These are phyloP conservation scores for Gastrolobium bilobum DNA, from an alignment of 306 rosid genomes.

Conservation along the genomic window DNA sequence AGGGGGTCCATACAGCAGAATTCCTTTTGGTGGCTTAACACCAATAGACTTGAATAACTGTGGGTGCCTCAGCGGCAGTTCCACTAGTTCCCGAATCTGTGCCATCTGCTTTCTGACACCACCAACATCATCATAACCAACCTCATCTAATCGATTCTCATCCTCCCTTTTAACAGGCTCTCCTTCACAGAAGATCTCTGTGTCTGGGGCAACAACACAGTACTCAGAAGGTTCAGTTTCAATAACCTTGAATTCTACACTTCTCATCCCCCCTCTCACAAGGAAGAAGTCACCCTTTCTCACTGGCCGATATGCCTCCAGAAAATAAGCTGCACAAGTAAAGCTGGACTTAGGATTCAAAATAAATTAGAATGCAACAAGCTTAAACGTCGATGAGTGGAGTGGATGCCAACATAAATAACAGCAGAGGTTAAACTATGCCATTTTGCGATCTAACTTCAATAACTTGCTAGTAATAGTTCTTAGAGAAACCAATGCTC, in stretches of 20 bases:
- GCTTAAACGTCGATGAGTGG: background rate
- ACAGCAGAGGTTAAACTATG: background rate
- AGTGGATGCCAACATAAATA: conserved; percentile 13
- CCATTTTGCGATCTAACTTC: background rate
- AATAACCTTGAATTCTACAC: conserved; percentile 97
- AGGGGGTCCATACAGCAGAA: conserved; percentile 90
- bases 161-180: conserved; percentile 94
- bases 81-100: conserved; percentile 92
- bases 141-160: conserved; percentile 93
- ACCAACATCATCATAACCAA: conserved; percentile 98
- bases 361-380: conserved; percentile 5
- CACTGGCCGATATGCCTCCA: conserved; percentile 94
- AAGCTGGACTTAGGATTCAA: conserved; percentile 35
- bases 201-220: conserved; percentile 98
- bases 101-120: conserved; percentile 99
- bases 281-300: conserved; percentile 96
- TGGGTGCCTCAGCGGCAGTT: conserved; percentile 95
- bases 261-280: conserved; percentile 98
- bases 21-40: conserved; percentile 99
- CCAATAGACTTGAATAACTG: conserved; percentile 93
- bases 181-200: conserved; percentile 97
- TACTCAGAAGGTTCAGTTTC: conserved; percentile 94
- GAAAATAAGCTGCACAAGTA: conserved; percentile 81
- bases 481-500: background rate
- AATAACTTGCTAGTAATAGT: background rate